Conservation (phyloP, 2,329 filamentous ascomycete genomes). For the Claviceps fusiformis region DNA sequence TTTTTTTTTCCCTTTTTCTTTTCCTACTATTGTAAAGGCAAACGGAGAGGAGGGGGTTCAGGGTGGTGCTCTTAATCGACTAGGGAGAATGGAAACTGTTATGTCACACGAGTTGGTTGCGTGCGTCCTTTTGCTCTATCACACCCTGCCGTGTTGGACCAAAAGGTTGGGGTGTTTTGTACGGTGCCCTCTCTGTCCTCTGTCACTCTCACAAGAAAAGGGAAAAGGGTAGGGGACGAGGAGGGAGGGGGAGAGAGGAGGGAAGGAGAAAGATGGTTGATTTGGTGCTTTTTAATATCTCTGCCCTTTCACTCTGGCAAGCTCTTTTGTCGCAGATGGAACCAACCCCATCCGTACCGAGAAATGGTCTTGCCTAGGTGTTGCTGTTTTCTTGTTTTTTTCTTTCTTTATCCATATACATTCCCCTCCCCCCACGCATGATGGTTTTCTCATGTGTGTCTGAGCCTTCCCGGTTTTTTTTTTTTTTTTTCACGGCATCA, state of each 20-base stretch:
- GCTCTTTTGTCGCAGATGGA: slow-evolving; percentile 1
- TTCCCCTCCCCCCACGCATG: slow-evolving; percentile 10
- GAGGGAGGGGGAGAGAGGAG: too few relatives aligned
- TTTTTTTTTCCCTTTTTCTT: slow-evolving; percentile 11
- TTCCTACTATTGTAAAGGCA: slow-evolving; percentile 11
- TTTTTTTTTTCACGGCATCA: slow-evolving; percentile 8
- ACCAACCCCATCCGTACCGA: slow-evolving; percentile 1
- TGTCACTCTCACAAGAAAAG: neutral
- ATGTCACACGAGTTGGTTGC: slow-evolving; percentile 5
- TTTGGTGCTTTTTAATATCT: neutral
- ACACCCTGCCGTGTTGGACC: slow-evolving; percentile 4
- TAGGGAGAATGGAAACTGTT: slow-evolving; percentile 7
- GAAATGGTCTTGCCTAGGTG: neutral
- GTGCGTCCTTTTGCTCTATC: slow-evolving; percentile 5
- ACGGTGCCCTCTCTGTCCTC: neutral
- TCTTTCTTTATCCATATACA: neutral
- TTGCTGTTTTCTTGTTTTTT: neutral
- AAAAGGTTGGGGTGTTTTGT: slow-evolving; percentile 1
- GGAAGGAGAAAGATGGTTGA: neutral
- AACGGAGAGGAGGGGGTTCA: slow-evolving; percentile 17
- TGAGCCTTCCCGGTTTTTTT: slow-evolving; percentile 10
- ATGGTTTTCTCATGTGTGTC: slow-evolving; percentile 9
- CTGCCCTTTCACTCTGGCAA: neutral
- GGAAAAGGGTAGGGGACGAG: too few relatives aligned
- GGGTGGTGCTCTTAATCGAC: slow-evolving; percentile 6